Evolutionary conservation across 106 monocot species (phyloP), one percentile per base, ranked within the genome.

Genomic region (Dendrobium catenatum): DNA sequence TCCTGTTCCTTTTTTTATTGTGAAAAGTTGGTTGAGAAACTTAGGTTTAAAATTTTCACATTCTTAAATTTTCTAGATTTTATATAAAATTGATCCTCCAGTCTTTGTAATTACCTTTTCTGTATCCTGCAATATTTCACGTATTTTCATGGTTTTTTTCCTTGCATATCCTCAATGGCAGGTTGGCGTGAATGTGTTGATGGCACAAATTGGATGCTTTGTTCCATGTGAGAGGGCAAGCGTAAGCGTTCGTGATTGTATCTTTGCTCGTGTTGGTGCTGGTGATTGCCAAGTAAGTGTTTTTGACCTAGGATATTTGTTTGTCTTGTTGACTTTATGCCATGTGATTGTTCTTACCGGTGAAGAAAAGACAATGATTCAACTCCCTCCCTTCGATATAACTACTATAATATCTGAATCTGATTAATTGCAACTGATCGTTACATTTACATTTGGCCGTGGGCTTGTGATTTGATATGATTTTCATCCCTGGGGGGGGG

Each of bases 151-250:
- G 43, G 19, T 74, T 70, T 70, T 70, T 70, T 74, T 22, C 33
- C 43, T 74, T 42, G 6, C 18, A 46, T 78, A 42, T 82, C 2
- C 18, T 9, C 76, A 40, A 77, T 83, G 73, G 51, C 83, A 98
- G 98, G 95, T 98, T 80, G 98, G 98, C 70, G 95, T 95, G 27
- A 98, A 93, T 85, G 88, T 95, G 43, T 76, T 98, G 80, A 98
- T 98, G 98, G 98, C 98, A 66, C 98, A 95, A 90, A 86, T 94
- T 84, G 98, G 98, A 68, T 98, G 89, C 77, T 98, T 93, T 90
- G 77, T 98, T 89, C 98, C 98, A 44, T 98, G 93, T 61, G 91
- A 93, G 85, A 82, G 77, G 72, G 98, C 98, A 78, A 90, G 81
- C 54, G 80, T 98, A 80, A 98, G 95, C 70, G 78, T 93, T 46